These are phyloP conservation scores for Coemansia sp. DNA, from an alignment of 192 early-diverging fungal species.

Conservation along the genomic window DNA sequence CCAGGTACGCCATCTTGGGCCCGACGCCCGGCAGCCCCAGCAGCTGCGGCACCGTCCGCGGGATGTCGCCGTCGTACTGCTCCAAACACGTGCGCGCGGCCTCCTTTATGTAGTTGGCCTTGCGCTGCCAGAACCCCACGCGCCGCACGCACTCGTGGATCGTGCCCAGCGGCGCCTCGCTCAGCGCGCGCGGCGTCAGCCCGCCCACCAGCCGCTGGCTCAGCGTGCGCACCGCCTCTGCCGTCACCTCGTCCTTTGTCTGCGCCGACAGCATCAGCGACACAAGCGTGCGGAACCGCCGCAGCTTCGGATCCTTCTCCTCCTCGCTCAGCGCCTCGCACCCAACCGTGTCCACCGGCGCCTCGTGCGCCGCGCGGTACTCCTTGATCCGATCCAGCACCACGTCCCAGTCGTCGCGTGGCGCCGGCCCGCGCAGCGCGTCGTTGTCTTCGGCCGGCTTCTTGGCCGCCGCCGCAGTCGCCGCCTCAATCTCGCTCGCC, in stretches of 20 bases:
- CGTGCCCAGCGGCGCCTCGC: conserved; percentile 57
- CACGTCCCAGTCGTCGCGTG: conserved; percentile 62
- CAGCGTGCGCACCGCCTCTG: conserved; percentile 70
- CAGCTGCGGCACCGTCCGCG: conserved; percentile 72
- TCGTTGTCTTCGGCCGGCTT: conserved; percentile 35
- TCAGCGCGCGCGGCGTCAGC: conserved; percentile 65
- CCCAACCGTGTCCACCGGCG: conserved; percentile 89
- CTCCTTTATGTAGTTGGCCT: conserved; percentile 78
- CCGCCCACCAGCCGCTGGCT: conserved; percentile 64
- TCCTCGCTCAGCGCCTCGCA: conserved; percentile 70
- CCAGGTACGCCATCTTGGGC: conserved; percentile 90
- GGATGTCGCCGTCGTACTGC: conserved; percentile 78
- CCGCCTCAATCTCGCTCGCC: conserved; percentile 10
- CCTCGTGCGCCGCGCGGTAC: conserved; percentile 61
- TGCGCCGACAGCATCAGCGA: conserved; percentile 90
- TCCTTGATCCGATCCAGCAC: conserved; percentile 65
- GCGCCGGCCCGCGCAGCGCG: conserved; percentile 38
- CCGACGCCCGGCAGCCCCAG: conserved; percentile 87
- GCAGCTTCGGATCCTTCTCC: conserved; percentile 52
- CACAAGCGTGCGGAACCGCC: conserved; percentile 80
- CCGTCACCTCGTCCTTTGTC: conserved; percentile 88
- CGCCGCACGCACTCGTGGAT: conserved; percentile 72
- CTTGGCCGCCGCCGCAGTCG: conserved; percentile 6
- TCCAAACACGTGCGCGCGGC: conserved; percentile 72
- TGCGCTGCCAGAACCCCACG: conserved; percentile 90